Conservation (phyloP, 1,139 yeast species). For the Yamadazyma atmosphaerica region DNA sequence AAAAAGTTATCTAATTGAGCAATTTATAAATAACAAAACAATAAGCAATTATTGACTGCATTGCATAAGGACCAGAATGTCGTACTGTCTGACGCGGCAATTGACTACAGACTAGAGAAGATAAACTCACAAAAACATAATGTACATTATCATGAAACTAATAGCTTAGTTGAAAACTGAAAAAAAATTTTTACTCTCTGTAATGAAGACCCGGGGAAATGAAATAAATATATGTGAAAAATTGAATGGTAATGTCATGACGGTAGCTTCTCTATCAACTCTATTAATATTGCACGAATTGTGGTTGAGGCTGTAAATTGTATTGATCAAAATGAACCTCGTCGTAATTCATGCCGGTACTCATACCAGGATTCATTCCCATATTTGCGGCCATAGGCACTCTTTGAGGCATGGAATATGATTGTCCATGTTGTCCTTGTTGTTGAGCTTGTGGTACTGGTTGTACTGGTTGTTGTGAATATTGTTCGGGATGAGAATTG, state of each 20-base stretch:
- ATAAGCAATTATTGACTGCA: not conserved
- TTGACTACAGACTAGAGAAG: not conserved
- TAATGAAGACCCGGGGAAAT: not conserved
- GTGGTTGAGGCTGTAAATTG: conserved; percentile 14
- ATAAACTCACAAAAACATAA: not conserved
- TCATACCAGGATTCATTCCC: conserved; percentile 2
- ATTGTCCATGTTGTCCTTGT: conserved; percentile 3
- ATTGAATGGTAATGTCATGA: not conserved
- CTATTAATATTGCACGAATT: conserved; percentile 17
- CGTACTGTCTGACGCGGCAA: not conserved
- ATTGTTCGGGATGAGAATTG: not conserved
- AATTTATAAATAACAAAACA: not conserved
- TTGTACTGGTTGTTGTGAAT: conserved; percentile 3
- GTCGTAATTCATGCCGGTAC: conserved; percentile 7
- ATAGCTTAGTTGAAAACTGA: not conserved
- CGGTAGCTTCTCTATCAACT: not conserved
- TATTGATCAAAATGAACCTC: conserved; percentile 13
- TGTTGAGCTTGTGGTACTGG: conserved; percentile 9
- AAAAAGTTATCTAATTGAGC: not conserved
- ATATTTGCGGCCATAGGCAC: conserved; percentile 5
- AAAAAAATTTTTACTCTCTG: not conserved
- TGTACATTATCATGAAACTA: not conserved
- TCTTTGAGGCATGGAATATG: conserved; percentile 3
- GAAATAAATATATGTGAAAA: not conserved
- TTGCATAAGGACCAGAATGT: not conserved